Base-by-base conservation (phyloP, 106 monocot genomes). In the Platanthera guangdongensis region DNA sequence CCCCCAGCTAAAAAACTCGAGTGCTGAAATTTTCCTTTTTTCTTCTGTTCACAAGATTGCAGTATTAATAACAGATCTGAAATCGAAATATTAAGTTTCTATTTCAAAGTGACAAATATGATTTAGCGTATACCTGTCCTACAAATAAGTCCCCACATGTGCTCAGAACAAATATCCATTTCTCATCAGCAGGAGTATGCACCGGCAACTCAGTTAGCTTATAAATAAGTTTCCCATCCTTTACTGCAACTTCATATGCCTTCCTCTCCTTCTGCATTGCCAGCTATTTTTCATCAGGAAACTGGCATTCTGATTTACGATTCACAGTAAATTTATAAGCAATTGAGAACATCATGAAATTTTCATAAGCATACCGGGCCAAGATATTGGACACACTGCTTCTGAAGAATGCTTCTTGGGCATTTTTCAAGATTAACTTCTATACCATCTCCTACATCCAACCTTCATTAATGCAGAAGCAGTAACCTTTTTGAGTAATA, bases 121-220 rank as follows among this genome's bases (percentile, higher is more conserved):
- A 25, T 69, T 32, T 79, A 59, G 49, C 0, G 0, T 65, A n/a
- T 80, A 84, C 91, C 88, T 88, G 57, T 22, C 92, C 92, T 8
- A 92, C 88, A 77, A 86, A 92, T 28, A 92, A 70, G 18, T 76
- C 82, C 46, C 83, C 79, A 11, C 75, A 74, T 30, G 92, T 82
- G 74, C 91, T 92, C 54, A 88, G 88, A 71, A 92, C 91, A 82
- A 92, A 92, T 68, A 92, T 92, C 88, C 91, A 92, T 60, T 92
- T 92, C 2, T 80, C 82, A 52, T 80, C 86, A 49, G 86, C 82
- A 47, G 28, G 47, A 7, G 86, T 92, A 78, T 88, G 45, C 50
- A 92, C 80, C 68, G 71, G 75, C 59, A 49, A 8, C 47, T 79
- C 52, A 32, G 39, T 86, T 79, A 77, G 65, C 67, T 83, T 92